A percentile compares a stretch with the other conserved stretches of the same genome.
Evolutionary conservation across 2,329 filamentous ascomycete species (phyloP).

Genomic region (Truncatella angustata): DNA sequence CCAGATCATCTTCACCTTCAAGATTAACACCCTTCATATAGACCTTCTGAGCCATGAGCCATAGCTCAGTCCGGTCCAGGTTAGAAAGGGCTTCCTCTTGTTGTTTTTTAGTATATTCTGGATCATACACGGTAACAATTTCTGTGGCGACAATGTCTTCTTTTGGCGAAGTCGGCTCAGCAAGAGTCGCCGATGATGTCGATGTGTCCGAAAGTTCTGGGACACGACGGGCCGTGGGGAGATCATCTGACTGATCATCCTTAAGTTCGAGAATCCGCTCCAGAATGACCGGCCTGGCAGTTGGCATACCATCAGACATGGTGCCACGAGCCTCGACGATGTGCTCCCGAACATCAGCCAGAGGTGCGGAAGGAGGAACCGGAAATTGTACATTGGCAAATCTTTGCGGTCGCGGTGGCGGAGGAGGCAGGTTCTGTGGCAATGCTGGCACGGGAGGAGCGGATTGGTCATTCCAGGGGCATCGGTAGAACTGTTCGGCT

Average conservation of each 20-base stretch:
- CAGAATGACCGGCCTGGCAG: slow-evolving; percentile 54
- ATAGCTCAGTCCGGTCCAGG: slow-evolving; percentile 79
- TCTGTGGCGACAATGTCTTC: slow-evolving; percentile 61
- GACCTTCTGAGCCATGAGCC: slow-evolving; percentile 78
- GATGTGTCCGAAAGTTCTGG: slow-evolving; percentile 24
- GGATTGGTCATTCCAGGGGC: slow-evolving; percentile 65
- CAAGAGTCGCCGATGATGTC: slow-evolving; percentile 28
- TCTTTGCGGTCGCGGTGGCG: slow-evolving; percentile 34
- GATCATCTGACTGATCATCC: slow-evolving; percentile 24
- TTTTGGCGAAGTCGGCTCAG: slow-evolving; percentile 39
- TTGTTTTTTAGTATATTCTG: slow-evolving; percentile 72
- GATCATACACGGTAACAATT: slow-evolving; percentile 69
- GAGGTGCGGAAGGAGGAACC: slow-evolving; percentile 60
- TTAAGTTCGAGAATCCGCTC: slow-evolving; percentile 36
- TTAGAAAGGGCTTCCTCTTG: slow-evolving; percentile 69
- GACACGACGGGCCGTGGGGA: slow-evolving; percentile 27
- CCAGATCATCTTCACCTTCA: slow-evolving; percentile 39
- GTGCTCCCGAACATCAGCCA: slow-evolving; percentile 54
- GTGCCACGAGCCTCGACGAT: slow-evolving; percentile 27
- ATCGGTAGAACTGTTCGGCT: slow-evolving; percentile 88
- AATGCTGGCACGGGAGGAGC: slow-evolving; percentile 32
- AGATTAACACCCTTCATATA: slow-evolving; percentile 70
- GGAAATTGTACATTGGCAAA: slow-evolving; percentile 34
- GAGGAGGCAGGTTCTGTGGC: slow-evolving; percentile 29
- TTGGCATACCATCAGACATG: slow-evolving; percentile 62